phyloP scores from a whole-genome alignment of 306 rosid species.

The Dryas octopetala region DNA sequence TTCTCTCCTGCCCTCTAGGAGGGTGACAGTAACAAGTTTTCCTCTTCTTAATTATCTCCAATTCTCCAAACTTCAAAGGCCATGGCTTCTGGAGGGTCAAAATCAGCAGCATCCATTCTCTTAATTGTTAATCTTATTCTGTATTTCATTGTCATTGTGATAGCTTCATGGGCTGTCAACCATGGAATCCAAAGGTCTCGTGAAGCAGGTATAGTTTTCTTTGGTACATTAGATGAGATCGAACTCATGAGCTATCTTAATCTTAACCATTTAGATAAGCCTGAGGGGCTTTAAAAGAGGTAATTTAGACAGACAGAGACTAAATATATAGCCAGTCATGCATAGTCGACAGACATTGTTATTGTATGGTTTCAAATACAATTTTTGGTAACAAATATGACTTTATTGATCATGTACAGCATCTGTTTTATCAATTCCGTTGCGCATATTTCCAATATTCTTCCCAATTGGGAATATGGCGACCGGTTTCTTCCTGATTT shows the following conservation, averaged over 20 bases:
- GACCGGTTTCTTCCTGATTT: conserved; percentile 68
- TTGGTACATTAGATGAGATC: neutral
- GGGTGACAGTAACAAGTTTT: conserved; percentile 22
- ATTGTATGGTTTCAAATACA: too few relatives aligned
- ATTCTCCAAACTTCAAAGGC: conserved; percentile 23
- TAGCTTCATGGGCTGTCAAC: conserved; percentile 85
- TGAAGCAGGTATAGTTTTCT: conserved; percentile 51
- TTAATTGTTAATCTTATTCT: conserved; percentile 59
- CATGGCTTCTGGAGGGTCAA: conserved; percentile 69
- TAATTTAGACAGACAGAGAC: too few relatives aligned
- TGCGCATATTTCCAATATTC: conserved; percentile 73
- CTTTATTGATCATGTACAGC: conserved; percentile 47
- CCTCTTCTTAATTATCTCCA: neutral
- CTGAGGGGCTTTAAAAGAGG: too few relatives aligned
- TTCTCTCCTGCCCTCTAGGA: conserved; percentile 13
- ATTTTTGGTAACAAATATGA: neutral
- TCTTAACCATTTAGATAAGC: neutral
- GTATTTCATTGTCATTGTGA: conserved; percentile 57
- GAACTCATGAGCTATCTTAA: neutral
- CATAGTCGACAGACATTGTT: too few relatives aligned
- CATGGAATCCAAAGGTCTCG: conserved; percentile 68
- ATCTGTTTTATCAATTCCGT: conserved; percentile 53
- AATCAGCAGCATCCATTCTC: conserved; percentile 58
- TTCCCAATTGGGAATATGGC: conserved; percentile 85
- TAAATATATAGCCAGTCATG: too few relatives aligned